phyloP scores from a whole-genome alignment of 1,139 yeast genomes.

The Magnusiomyces fungicola region DNA sequence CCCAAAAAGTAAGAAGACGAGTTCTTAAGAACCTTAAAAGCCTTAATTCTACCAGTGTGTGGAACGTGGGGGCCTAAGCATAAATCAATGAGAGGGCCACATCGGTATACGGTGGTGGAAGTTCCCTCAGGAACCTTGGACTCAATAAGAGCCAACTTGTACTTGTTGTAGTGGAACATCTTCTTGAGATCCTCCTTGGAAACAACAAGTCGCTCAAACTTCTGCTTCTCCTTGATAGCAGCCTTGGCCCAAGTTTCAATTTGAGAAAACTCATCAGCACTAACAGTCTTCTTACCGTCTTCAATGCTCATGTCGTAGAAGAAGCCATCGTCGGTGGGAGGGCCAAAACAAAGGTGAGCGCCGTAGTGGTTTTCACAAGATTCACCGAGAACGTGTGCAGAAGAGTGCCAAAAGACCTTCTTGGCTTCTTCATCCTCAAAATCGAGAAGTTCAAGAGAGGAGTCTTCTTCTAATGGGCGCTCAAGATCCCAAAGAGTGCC shows the following conservation, averaged over 20 bases:
- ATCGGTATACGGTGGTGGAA: slow-evolving; percentile 92
- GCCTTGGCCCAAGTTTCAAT: slow-evolving; percentile 84
- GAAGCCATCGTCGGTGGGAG: slow-evolving; percentile 97
- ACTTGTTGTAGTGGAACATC: slow-evolving; percentile 94
- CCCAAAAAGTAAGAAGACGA: slow-evolving; percentile 96
- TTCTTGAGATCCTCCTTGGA: slow-evolving; percentile 83
- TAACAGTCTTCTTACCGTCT: slow-evolving; percentile 65
- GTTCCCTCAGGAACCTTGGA: slow-evolving; percentile 95
- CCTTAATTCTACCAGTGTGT: slow-evolving; percentile 93
- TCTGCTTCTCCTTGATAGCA: slow-evolving; percentile 94
- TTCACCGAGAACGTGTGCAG: slow-evolving; percentile 98
- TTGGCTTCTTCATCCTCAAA: slow-evolving; percentile 87
- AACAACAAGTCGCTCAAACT: slow-evolving; percentile 87
- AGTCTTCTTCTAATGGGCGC: slow-evolving; percentile 80
- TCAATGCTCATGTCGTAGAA: slow-evolving; percentile 94
- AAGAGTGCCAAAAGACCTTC: slow-evolving; percentile 97
- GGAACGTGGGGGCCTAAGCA: slow-evolving; percentile 99
- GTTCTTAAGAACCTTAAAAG: slow-evolving; percentile 89
- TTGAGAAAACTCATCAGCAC: slow-evolving; percentile 75
- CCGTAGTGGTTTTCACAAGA: slow-evolving; percentile 96
- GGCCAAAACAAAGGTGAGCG: slow-evolving; percentile 88
- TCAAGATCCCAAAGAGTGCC: slow-evolving; percentile 93
- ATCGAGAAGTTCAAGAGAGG: slow-evolving; percentile 64
- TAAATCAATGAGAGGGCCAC: slow-evolving; percentile 95
- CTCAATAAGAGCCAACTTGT: slow-evolving; percentile 79